A percentile compares a stretch with the other conserved stretches of the same genome.
These are phyloP conservation scores for Aristolochia californica DNA, from an alignment of 164 flowering plant genomes.

Conservation along the genomic window DNA sequence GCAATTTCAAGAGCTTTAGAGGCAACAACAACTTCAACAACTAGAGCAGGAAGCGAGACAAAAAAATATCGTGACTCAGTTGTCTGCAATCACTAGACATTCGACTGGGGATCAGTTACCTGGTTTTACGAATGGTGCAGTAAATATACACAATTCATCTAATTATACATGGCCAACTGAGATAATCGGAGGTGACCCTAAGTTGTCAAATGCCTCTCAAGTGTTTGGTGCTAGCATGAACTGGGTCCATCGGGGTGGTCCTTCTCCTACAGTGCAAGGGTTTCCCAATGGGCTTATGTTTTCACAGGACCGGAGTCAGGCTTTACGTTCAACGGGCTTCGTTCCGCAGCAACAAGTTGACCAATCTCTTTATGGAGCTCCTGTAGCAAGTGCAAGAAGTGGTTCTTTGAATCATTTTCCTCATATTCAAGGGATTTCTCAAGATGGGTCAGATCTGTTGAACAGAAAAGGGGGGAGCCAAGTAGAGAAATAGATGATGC, in stretches of 20 bases:
- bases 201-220: conserved; percentile 22
- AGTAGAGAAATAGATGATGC: conserved; percentile 29
- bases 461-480: conserved; percentile 23
- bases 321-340: conserved; percentile 28
- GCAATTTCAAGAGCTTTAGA: conserved; percentile 61
- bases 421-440: conserved; percentile 36
- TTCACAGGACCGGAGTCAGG: conserved; percentile 36
- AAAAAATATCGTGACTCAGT: conserved; percentile 30
- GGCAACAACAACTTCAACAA: conserved; percentile 53
- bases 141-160: conserved; percentile 28
- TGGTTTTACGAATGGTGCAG: conserved; percentile 31
- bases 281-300: conserved; percentile 25
- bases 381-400: conserved; percentile 31
- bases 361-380: conserved; percentile 54
- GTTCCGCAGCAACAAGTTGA: conserved; percentile 40
- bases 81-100: conserved; percentile 28
- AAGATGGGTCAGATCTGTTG: conserved; percentile 24
- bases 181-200: conserved; percentile 14
- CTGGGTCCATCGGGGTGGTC: conserved; percentile 36
- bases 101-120: conserved; percentile 30
- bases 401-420: conserved; percentile 26
- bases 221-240: conserved; percentile 28
- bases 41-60: conserved; percentile 37
- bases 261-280: conserved; percentile 34
- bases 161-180: conserved; percentile 16